Percentiles rank a stretch among this genome's conserved stretches.
Conservation (phyloP, 352 stramenopile species). For the Phytophthora pisi region DNA sequence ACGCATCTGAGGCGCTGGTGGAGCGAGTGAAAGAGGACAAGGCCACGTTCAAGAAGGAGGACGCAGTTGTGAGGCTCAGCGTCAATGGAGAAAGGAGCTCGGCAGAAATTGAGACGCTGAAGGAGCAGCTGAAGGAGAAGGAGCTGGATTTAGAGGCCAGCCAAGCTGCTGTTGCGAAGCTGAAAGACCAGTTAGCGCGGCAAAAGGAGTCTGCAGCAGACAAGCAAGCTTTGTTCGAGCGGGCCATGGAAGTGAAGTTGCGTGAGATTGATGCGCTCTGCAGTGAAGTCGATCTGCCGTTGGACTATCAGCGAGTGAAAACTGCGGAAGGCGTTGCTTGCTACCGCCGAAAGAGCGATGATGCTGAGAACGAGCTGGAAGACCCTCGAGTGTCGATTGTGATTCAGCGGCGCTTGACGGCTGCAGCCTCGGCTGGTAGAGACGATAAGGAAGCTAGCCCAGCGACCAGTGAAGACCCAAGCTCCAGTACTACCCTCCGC, state of each 20-base stretch:
- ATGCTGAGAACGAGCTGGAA: conserved; percentile 47
- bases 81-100: conserved; percentile 5
- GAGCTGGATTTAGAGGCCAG: conserved; percentile 36
- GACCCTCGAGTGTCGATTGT: conserved; percentile 55
- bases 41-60: conserved; percentile 12
- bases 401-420: conserved; percentile 23
- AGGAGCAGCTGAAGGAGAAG: conserved; percentile 49
- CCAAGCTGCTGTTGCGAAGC: conserved; percentile 38
- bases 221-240: conserved; percentile 48
- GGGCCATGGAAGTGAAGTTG: conserved; percentile 56
- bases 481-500: conserved; percentile 20
- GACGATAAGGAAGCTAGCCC: neutral
- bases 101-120: conserved; percentile 22
- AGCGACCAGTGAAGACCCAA: conserved; percentile 8
- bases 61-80: neutral
- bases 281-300: conserved; percentile 46
- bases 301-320: conserved; percentile 48
- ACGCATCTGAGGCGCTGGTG: conserved; percentile 31
- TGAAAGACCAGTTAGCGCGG: conserved; percentile 48
- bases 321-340: conserved; percentile 59
- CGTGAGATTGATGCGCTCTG: conserved; percentile 65
- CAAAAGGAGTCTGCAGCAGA: conserved; percentile 55
- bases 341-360: conserved; percentile 48
- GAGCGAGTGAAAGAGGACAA: conserved; percentile 30
- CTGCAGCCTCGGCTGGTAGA: neutral